Percentiles rank a stretch among this genome's conserved stretches.
Conservation (phyloP, 1,139 yeast species). For the Kodamaea arcana region DNA sequence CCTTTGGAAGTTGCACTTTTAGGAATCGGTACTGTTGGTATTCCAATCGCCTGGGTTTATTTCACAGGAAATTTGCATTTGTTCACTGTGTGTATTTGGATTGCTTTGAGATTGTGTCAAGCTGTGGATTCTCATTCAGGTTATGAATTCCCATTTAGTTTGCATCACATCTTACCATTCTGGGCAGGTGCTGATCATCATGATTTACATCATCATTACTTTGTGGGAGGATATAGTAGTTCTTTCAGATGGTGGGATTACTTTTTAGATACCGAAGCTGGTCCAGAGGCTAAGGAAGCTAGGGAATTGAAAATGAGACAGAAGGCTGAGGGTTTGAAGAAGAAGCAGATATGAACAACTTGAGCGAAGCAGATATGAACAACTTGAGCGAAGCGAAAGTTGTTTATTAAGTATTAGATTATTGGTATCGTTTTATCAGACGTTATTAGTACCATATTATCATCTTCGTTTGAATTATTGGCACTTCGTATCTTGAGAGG, state of each 20-base stretch:
- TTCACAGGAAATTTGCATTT: slow-evolving; percentile 37
- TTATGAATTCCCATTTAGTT: slow-evolving; percentile 48
- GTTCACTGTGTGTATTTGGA: slow-evolving; percentile 43
- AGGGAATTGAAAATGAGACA: slow-evolving; percentile 34
- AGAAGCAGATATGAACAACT: slow-evolving; percentile 14
- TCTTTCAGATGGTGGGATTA: slow-evolving; percentile 49
- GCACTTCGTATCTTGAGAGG: too few relatives aligned
- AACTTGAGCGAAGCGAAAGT: too few relatives aligned
- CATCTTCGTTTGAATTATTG: too few relatives aligned
- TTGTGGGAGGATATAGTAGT: slow-evolving; percentile 43
- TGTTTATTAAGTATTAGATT: too few relatives aligned
- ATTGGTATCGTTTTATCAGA: too few relatives aligned
- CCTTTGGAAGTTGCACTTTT: slow-evolving; percentile 44
- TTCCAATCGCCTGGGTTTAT: slow-evolving; percentile 40
- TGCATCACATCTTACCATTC: slow-evolving; percentile 42
- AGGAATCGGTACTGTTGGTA: slow-evolving; percentile 47
- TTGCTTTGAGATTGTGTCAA: slow-evolving; percentile 41
- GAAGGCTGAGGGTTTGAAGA: slow-evolving; percentile 27
- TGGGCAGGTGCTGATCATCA: slow-evolving; percentile 54
- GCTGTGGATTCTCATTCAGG: slow-evolving; percentile 50
- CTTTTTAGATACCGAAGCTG: slow-evolving; percentile 41
- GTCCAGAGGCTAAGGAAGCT: slow-evolving; percentile 37
- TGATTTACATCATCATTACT: slow-evolving; percentile 46
- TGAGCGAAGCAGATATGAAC: too few relatives aligned
- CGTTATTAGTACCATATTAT: too few relatives aligned